Conservation (phyloP, 2,329 filamentous ascomycete genomes). For the Phyllosticta paracitricarpa region DNA sequence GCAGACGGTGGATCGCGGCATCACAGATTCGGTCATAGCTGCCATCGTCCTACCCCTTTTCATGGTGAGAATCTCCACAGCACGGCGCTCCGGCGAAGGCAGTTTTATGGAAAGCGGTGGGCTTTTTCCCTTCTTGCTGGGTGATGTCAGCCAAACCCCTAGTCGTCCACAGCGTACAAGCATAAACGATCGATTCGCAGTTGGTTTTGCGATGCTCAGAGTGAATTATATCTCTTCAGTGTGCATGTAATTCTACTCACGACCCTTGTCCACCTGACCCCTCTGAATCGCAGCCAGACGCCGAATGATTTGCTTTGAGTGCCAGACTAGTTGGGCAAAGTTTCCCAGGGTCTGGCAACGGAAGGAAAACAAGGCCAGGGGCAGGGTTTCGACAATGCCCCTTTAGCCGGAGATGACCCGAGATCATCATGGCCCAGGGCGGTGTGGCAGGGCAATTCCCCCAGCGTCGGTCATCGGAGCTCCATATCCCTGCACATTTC, state of each 20-base stretch:
- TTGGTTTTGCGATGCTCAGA: neutral
- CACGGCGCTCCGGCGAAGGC: constrained; percentile 7
- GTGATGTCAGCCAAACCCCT: neutral
- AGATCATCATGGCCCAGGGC: neutral
- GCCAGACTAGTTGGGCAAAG: neutral
- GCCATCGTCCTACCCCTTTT: neutral
- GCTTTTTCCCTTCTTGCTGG: neutral
- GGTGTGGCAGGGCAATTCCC: neutral
- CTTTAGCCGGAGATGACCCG: too few species aligned
- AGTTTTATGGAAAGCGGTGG: constrained; percentile 1
- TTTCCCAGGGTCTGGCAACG: neutral
- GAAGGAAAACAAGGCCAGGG: neutral
- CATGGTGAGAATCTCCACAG: neutral
- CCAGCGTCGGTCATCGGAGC: neutral
- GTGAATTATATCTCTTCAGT: neutral
- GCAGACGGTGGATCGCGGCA: too few species aligned
- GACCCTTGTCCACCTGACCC: neutral
- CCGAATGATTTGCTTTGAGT: neutral
- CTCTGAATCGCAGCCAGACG: neutral
- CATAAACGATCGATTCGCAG: neutral
- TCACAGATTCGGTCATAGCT: neutral
- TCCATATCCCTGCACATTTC: neutral
- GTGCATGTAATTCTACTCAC: neutral
- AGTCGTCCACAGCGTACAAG: neutral
- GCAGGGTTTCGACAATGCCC: neutral